A percentile compares a stretch with the other conserved stretches of the same genome.
phyloP scores from a whole-genome alignment of 2,329 filamentous ascomycete species.

The Fusarium avenaceum region DNA sequence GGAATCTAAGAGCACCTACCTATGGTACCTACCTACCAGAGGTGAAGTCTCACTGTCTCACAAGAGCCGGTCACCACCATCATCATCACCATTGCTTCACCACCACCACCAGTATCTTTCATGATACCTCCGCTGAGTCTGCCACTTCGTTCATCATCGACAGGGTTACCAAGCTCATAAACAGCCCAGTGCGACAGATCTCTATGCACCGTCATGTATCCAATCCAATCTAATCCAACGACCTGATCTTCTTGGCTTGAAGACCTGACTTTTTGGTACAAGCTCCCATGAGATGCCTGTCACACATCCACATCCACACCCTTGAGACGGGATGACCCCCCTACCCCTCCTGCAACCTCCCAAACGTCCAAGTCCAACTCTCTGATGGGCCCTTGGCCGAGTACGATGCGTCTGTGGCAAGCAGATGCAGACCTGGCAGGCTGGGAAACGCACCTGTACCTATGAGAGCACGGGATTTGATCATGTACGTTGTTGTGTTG shows the following conservation, averaged over 20 bases:
- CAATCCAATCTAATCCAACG: neutral
- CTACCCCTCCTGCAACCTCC: conserved; percentile 40
- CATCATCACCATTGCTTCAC: neutral
- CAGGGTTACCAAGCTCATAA: conserved; percentile 13
- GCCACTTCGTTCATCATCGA: conserved; percentile 8
- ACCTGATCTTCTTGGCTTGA: conserved; percentile 4
- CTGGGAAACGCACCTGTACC: neutral
- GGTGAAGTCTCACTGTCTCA: conserved; percentile 35
- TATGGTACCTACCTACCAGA: neutral
- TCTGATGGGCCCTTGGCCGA: conserved; percentile 22
- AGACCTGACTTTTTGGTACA: conserved; percentile 7
- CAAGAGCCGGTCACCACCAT: conserved; percentile 27
- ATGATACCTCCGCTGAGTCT: neutral
- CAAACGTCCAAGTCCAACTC: conserved; percentile 23
- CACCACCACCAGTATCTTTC: conserved; percentile 12
- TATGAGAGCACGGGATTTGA: neutral
- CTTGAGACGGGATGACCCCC: conserved; percentile 42
- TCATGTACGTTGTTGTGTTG: neutral
- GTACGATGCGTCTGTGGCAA: conserved; percentile 29
- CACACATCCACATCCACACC: conserved; percentile 37
- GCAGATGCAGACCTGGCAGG: conserved; percentile 15
- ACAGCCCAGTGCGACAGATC: conserved; percentile 34
- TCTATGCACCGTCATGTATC: conserved; percentile 26
- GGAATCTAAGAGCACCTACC: conserved; percentile 22
- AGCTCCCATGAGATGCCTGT: conserved; percentile 31